Base-by-base conservation (phyloP, 345 rosid genomes). In the Citrus glauca region DNA sequence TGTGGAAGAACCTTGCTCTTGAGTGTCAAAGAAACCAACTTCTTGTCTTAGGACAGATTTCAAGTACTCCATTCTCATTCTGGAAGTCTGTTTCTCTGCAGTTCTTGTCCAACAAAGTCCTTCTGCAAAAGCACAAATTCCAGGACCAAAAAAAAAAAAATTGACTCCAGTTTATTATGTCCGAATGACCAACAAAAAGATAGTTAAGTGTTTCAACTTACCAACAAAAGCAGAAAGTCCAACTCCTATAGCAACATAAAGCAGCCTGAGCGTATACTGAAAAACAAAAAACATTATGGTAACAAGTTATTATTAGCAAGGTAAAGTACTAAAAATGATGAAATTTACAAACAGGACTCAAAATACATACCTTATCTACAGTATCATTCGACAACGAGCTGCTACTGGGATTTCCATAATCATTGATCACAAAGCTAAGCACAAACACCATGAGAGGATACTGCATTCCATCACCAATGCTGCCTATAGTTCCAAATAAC, bases 61-160 rank as follows among this genome's bases (percentile, higher is more conserved):
- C 82, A 91, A 82, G 83, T 89, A 91, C 17, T 86, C 88, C 71
- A 73, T 74, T 78, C 95, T 82, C 84, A 91, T 89, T 63, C 87
- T 71, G 22, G 93, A 91, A 66, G 90, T 85, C 83, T 91, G 93
- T 79, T 93, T 89, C 81, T 91, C 89, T 0, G 91, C 91, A 6
- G 95, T 89, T 85, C 90, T 84, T 61, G 93, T 86, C 93, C 95
- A 91, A 67, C 91, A 91, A 77, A 87, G 70, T 79, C 95, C 95
- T 80, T 91, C 95, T 91, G 89, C 78, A 65, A 28, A 66, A 62
- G 66, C 55, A 53, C 13, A 60, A 74, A 60, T 62, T 27, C 42
- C 16, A 32, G 16, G 22, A 73, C 19, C 28, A 30, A 69, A 8
- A 40, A 37, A 42, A n/a, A n/a, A 40, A 30, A 53, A 45, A 19